A percentile compares a stretch with the other conserved stretches of the same genome.
phyloP scores from a whole-genome alignment of 2,329 filamentous ascomycete species.

The Setomelanomma holmii region DNA sequence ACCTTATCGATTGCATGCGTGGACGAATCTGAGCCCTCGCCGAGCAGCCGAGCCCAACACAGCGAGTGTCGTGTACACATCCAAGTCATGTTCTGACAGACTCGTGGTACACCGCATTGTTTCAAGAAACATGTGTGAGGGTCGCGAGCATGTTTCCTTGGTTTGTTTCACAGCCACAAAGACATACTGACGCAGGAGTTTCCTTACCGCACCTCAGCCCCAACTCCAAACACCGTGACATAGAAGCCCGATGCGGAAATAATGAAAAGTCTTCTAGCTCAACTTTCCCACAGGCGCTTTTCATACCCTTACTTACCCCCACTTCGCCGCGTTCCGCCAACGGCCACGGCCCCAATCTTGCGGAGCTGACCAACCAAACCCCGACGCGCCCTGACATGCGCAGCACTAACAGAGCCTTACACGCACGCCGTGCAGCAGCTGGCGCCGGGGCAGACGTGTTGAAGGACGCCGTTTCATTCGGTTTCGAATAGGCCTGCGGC shows the following conservation, averaged over 20 bases:
- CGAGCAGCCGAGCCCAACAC: too few species aligned
- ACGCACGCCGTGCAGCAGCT: not conserved
- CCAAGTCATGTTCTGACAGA: too few species aligned
- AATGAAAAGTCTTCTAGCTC: not conserved
- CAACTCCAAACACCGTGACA: not conserved
- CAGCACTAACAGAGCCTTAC: not conserved
- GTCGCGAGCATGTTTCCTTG: not conserved
- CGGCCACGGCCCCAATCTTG: not conserved
- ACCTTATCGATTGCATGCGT: not conserved
- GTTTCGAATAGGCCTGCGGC: not conserved
- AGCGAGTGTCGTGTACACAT: too few species aligned
- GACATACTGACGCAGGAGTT: not conserved
- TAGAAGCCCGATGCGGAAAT: not conserved
- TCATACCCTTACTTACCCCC: not conserved
- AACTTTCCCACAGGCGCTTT: not conserved
- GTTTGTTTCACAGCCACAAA: not conserved
- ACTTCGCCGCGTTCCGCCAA: not conserved
- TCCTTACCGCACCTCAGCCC: not conserved
- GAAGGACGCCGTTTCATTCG: not conserved
- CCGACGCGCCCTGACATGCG: not conserved
- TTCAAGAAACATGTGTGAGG: not conserved
- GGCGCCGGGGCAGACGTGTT: not conserved
- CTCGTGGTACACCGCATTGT: not conserved
- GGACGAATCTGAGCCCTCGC: too few species aligned
- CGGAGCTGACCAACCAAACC: slow-evolving; percentile 13